phyloP scores from a whole-genome alignment of 768 basidiomycete species.

The Macrolepiota albuminosa region DNA sequence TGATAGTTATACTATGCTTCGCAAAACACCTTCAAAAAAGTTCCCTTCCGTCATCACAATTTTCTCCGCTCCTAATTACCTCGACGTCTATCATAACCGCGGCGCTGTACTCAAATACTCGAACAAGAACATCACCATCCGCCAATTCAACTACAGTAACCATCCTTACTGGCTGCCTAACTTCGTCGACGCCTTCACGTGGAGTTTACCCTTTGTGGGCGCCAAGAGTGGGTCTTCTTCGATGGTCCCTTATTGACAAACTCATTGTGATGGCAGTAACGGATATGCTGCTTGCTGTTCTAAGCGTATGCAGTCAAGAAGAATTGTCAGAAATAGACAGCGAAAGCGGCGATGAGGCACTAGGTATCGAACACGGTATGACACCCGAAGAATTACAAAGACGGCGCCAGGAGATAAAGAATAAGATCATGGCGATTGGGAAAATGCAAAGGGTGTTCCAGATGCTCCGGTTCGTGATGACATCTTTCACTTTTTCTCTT shows the following conservation, averaged over 20 bases:
- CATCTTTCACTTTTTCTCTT: background rate
- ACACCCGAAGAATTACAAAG: slow-evolving; percentile 40
- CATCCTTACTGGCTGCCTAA: slow-evolving; percentile 96
- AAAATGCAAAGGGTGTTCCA: slow-evolving; percentile 89
- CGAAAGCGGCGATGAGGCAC: slow-evolving; percentile 31
- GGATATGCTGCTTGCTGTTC: slow-evolving; percentile 94
- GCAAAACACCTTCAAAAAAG: slow-evolving; percentile 90
- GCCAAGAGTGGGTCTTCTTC: slow-evolving; percentile 71
- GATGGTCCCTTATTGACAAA: background rate
- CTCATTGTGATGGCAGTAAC: slow-evolving; percentile 54
- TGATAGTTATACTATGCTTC: slow-evolving; percentile 84
- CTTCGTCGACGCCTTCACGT: slow-evolving; percentile 97
- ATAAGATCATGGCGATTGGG: slow-evolving; percentile 91
- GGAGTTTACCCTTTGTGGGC: slow-evolving; percentile 96
- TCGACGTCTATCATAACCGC: slow-evolving; percentile 95
- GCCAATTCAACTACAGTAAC: slow-evolving; percentile 76
- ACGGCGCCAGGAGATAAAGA: slow-evolving; percentile 78
- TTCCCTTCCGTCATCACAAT: slow-evolving; percentile 98
- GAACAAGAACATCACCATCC: slow-evolving; percentile 93
- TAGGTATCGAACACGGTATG: slow-evolving; percentile 19
- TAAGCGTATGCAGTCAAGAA: slow-evolving; percentile 91
- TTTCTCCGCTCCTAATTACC: slow-evolving; percentile 95
- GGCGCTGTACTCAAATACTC: slow-evolving; percentile 96
- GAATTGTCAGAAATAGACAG: slow-evolving; percentile 66
- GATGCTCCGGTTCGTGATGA: slow-evolving; percentile 66